phyloP scores from a whole-genome alignment of 2,329 filamentous ascomycete species.

The Talaromyces sp. region DNA sequence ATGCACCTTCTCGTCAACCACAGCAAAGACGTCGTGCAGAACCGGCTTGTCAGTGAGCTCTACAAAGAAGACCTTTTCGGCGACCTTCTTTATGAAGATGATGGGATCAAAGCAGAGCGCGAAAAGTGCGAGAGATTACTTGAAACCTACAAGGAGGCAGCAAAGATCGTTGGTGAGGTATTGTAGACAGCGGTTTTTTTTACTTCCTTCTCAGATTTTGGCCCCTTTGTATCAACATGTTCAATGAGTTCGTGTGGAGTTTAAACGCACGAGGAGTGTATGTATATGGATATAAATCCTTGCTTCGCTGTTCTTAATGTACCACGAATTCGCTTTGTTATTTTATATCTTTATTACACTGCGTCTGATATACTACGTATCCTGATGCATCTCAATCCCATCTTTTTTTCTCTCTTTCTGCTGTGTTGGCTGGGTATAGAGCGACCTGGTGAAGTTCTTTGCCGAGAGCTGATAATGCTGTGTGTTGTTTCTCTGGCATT shows the following conservation, averaged over 20 bases:
- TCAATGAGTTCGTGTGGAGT: not conserved
- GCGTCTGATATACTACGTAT: not conserved
- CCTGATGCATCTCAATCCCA: not conserved
- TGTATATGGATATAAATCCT: not conserved
- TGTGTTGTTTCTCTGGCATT: not conserved
- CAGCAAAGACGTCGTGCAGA: constrained; percentile 96
- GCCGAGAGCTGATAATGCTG: not conserved
- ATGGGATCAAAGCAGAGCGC: constrained; percentile 92
- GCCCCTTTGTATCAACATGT: not conserved
- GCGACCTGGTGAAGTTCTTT: not conserved
- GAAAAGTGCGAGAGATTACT: constrained; percentile 98
- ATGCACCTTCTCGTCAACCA: constrained; percentile 99
- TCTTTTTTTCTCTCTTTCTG: not conserved
- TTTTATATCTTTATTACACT: not conserved
- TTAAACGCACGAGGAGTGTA: not conserved
- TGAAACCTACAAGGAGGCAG: constrained; percentile 92
- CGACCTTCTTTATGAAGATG: constrained; percentile 94
- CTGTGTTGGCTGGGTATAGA: not conserved
- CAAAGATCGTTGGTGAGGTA: constrained; percentile 97
- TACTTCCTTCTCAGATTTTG: constrained; percentile 1
- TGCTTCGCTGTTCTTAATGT: not conserved
- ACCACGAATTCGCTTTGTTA: not conserved
- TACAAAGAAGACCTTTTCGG: constrained; percentile 90
- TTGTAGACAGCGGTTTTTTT: constrained; percentile 47
- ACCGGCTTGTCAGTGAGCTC: constrained; percentile 87